Base-by-base conservation (phyloP, 2,329 filamentous ascomycete species). In the Pestalotiopsis sp. region DNA sequence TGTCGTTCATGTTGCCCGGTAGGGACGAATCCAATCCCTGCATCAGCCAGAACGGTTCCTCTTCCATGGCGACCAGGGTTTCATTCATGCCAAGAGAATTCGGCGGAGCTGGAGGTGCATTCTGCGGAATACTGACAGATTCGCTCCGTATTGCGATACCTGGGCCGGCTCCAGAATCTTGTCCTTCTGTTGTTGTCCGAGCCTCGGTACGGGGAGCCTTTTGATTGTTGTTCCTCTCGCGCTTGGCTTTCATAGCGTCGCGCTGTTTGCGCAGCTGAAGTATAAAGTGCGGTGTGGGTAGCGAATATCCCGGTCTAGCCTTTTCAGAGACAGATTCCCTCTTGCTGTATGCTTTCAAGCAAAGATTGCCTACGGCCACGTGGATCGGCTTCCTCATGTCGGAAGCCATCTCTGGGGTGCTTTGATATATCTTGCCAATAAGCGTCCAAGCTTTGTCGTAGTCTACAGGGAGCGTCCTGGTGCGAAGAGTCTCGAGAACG, bases 401-500 rank as follows among this genome's bases (percentile, higher is more conserved):
- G 4, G 69, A 67, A 12, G 76, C 25, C 70, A 78, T 71, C 3
- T 72, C 73, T 52, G 69, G 71, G 49, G 75, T 78, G 65, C 79
- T 80, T 40, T 77, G 73, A 68, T 81, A 82, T 3, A 77, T 73
- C 4, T 66, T 75, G 36, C 76, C 76, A 41, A 82, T 76, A 11
- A 80, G 75, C 25, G 71, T 66, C 74, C 79, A 81, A 9, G 78
- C 78, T 60, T 79, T 78, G 12, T 72, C 70, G 6, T 75, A 75
- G n/a, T 79, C 77, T 7, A 67, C 60, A 6, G 68, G 70, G 7
- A 77, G 74, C 13, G 80, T 74, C 69, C 77, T 65, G 67, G 75
- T 73, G 75, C 79, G 71, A 65, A 82, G 72, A 57, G 76, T 77
- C 72, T 81, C 75, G 64, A 81, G 71, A 25, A 80, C 69, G 66